Evolutionary conservation across 2,329 filamentous ascomycete genomes (phyloP).

Genomic region (Stagonosporopsis chrysanthemi): DNA sequence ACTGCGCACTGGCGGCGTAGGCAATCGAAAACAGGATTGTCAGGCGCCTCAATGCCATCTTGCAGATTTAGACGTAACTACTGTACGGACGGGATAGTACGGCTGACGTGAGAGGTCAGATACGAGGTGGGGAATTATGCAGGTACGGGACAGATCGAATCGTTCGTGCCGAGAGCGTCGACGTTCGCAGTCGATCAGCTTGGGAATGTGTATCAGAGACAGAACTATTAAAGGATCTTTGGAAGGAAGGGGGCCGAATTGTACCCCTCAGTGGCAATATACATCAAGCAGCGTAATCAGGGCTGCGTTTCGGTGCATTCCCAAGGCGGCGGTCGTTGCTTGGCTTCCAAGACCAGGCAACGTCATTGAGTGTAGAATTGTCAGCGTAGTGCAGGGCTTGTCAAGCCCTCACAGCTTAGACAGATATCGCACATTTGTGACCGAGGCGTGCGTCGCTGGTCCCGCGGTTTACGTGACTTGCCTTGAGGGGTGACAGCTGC

Average conservation of each 20-base stretch:
- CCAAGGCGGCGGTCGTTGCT: constrained; percentile 21
- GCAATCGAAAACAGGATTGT: constrained; percentile 33
- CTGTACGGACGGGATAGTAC: background rate
- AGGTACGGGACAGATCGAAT: constrained; percentile 17
- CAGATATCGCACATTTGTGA: constrained; percentile 16
- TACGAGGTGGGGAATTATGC: constrained; percentile 15
- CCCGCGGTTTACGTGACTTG: constrained; percentile 13
- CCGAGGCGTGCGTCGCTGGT: constrained; percentile 5
- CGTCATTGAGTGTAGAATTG: constrained; percentile 24
- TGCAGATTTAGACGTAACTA: constrained; percentile 2
- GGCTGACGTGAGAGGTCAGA: constrained; percentile 24
- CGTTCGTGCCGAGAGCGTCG: constrained; percentile 3
- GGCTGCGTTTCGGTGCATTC: constrained; percentile 20
- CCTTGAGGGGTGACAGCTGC: constrained; percentile 2
- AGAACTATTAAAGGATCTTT: constrained; percentile 1
- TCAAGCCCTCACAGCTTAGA: constrained; percentile 20
- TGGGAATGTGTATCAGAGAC: constrained; percentile 3
- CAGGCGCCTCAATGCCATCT: constrained; percentile 37
- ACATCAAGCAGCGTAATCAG: constrained; percentile 16
- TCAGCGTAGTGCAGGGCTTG: constrained; percentile 14
- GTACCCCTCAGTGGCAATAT: constrained; percentile 30
- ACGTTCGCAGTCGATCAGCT: constrained; percentile 4
- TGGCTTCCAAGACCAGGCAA: constrained; percentile 27
- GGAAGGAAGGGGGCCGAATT: constrained; percentile 17
- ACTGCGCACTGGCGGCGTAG: constrained; percentile 36